Conservation (phyloP, 306 rosid genomes). For the Hippophae tibetana region DNA sequence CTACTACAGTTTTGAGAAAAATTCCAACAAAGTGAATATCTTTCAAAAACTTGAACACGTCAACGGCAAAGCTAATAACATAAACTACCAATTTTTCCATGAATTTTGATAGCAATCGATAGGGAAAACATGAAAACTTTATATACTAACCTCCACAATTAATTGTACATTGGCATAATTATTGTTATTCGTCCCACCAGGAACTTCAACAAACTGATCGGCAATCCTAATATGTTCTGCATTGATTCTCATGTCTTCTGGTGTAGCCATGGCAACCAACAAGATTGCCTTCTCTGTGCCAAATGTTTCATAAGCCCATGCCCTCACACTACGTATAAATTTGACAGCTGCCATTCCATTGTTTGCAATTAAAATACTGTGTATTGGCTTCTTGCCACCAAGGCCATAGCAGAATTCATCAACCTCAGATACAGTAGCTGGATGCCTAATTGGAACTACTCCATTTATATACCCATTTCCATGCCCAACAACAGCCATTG, state of each 20-base stretch:
- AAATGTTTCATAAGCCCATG: slow-evolving; percentile 94
- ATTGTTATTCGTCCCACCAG: slow-evolving; percentile 99
- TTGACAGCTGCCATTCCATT: slow-evolving; percentile 99
- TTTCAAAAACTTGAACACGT: too few relatives aligned
- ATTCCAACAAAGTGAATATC: background rate
- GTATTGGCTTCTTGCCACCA: slow-evolving; percentile 89
- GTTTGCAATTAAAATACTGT: slow-evolving; percentile 89
- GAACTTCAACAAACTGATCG: slow-evolving; percentile 98
- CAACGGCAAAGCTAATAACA: too few relatives aligned
- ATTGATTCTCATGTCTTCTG: slow-evolving; percentile 99
- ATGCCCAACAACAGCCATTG: slow-evolving; percentile 39
- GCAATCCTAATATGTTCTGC: slow-evolving; percentile 99
- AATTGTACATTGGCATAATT: slow-evolving; percentile 98
- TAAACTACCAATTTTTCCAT: too few relatives aligned
- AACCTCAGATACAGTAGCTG: slow-evolving; percentile 60
- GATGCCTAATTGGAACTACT: slow-evolving; percentile 42
- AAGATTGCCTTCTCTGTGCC: slow-evolving; percentile 92
- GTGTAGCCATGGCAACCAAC: slow-evolving; percentile 99
- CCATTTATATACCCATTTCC: slow-evolving; percentile 56
- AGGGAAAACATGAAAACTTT: slow-evolving; percentile 2
- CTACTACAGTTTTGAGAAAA: background rate
- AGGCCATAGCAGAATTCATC: slow-evolving; percentile 74
- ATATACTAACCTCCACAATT: slow-evolving; percentile 72
- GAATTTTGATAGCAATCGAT: background rate
- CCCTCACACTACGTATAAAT: slow-evolving; percentile 88